Conservation (phyloP, 495 filamentous ascomycete species). For the Filosporella fistucella region DNA sequence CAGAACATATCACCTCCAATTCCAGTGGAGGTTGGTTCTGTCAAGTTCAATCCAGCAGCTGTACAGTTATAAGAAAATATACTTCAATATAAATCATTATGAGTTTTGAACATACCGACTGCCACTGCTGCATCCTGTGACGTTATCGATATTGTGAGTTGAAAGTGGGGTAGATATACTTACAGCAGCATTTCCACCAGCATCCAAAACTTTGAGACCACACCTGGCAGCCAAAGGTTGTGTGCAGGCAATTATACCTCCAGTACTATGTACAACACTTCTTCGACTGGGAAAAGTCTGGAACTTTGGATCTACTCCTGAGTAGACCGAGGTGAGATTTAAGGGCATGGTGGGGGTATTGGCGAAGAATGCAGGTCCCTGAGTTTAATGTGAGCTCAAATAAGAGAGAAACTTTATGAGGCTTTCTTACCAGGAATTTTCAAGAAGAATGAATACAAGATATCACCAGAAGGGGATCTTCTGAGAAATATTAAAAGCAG, state of each 20-base stretch:
- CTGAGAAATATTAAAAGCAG: no score
- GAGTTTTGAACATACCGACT: conserved; percentile 45
- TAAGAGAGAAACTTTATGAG: no score
- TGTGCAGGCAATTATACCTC: conserved; percentile 87
- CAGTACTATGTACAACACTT: conserved; percentile 87
- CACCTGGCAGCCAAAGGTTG: conserved; percentile 89
- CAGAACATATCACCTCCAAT: conserved; percentile 99
- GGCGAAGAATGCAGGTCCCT: conserved; percentile 1
- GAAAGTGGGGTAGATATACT: conserved; percentile 28
- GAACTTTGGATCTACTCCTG: conserved; percentile 53
- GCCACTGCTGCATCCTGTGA: conserved; percentile 88
- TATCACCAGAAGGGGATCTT: no score
- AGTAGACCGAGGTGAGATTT: conserved; percentile 56
- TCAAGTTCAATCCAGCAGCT: conserved; percentile 88
- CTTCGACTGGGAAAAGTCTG: conserved; percentile 76
- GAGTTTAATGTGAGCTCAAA: no score
- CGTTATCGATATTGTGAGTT: conserved; percentile 2
- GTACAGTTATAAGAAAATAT: conserved; percentile 15
- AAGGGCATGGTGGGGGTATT: conserved; percentile 48
- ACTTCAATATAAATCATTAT: neutral
- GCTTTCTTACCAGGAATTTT: no score
- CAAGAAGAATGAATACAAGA: no score
- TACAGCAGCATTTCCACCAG: conserved; percentile 91
- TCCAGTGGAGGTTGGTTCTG: conserved; percentile 90
- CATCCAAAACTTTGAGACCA: conserved; percentile 74